These are phyloP conservation scores for carrot (Daucus carota) DNA, from an alignment of 129 eudicot species.

Conservation along the genomic window DNA sequence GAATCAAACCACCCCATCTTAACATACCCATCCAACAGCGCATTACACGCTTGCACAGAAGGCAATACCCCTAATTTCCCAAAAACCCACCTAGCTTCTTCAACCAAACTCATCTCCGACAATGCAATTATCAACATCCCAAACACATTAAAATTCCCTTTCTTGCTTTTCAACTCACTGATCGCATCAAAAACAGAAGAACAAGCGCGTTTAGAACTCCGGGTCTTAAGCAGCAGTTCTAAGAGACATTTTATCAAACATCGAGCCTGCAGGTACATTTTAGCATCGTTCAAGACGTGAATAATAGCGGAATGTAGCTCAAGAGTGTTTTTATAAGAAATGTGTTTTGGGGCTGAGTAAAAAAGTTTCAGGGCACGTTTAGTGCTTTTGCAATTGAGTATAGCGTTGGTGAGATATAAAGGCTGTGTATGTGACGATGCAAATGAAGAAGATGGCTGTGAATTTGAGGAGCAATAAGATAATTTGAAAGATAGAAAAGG, in stretches of 20 bases:
- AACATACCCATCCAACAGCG: conserved; percentile 52
- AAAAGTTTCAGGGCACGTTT: conserved; percentile 43
- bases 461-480: background rate
- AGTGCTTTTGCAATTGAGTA: conserved; percentile 48
- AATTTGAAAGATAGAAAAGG: background rate
- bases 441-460: conserved; percentile 12
- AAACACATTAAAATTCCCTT: conserved; percentile 38
- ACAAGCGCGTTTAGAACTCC: conserved; percentile 35
- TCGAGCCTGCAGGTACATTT: conserved; percentile 60
- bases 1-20: conserved; percentile 33
- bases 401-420: conserved; percentile 30
- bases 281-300: conserved; percentile 38
- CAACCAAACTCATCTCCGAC: conserved; percentile 51
- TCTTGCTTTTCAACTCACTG: conserved; percentile 20
- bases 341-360: conserved; percentile 28
- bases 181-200: conserved; percentile 47
- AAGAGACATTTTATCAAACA: conserved; percentile 83
- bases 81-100: conserved; percentile 81
- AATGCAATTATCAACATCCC: conserved; percentile 60
- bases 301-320: conserved; percentile 51
- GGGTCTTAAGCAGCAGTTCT: conserved; percentile 34
- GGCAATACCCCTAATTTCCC: conserved; percentile 46
- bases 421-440: conserved; percentile 23
- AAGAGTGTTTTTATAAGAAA: conserved; percentile 37
- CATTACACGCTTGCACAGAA: conserved; percentile 55